A percentile compares a stretch with the other conserved stretches of the same genome.
Evolutionary conservation across 257 asterid species (phyloP).

Genomic region (Salvia splendens): DNA sequence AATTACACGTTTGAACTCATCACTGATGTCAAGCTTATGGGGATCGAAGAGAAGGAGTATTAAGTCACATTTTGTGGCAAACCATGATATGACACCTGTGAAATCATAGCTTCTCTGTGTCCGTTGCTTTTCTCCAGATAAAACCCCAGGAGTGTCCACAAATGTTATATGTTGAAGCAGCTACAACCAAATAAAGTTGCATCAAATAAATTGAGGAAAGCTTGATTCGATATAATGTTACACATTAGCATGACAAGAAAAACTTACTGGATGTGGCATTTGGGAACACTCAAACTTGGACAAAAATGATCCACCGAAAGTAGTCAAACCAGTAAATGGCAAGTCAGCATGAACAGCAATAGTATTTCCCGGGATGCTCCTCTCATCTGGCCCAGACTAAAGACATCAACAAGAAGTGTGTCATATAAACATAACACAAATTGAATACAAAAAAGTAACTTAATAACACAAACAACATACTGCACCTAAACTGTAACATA

Average conservation of each 20-base stretch:
- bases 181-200: constrained; percentile 41
- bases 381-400: constrained; percentile 93
- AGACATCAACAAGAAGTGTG: constrained; percentile 26
- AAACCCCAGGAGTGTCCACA: constrained; percentile 98
- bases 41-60: constrained; percentile 93
- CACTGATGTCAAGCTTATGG: constrained; percentile 95
- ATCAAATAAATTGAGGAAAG: constrained; percentile 14
- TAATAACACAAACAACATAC: background rate
- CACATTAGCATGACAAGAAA: constrained; percentile 1
- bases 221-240: background rate
- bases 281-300: constrained; percentile 96
- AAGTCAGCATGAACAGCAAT: constrained; percentile 83
- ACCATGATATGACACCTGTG: constrained; percentile 98
- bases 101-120: constrained; percentile 94
- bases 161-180: constrained; percentile 80
- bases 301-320: constrained; percentile 87
- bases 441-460: constrained; percentile 3
- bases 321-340: constrained; percentile 80
- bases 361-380: constrained; percentile 97
- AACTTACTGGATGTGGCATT: constrained; percentile 96
- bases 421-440: background rate
- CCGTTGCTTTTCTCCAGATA: constrained; percentile 95
- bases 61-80: constrained; percentile 91
- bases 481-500: background rate
- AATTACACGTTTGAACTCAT: constrained; percentile 88